Conservation (phyloP, 768 basidiomycete species). For the Leccinum fibrillosum region DNA sequence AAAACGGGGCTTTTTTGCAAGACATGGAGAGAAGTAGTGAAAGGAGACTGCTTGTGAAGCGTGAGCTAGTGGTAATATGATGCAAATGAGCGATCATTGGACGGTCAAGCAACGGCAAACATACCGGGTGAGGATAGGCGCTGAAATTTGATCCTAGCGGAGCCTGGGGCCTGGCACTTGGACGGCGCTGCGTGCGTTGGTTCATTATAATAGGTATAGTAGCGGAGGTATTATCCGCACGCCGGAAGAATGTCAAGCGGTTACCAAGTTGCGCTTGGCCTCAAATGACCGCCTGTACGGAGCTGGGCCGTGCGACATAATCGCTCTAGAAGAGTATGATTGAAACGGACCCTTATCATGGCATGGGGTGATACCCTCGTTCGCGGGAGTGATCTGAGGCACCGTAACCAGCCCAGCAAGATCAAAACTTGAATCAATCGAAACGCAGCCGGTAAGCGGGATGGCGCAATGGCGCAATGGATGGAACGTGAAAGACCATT, state of each 20-base stretch:
- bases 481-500: too few species aligned
- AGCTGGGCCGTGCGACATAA: background rate
- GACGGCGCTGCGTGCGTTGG: background rate
- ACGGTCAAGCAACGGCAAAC: conserved; percentile 6
- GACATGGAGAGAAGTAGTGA: conserved; percentile 12
- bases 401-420: background rate
- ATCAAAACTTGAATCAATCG: background rate
- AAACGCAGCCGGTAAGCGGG: background rate
- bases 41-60: background rate
- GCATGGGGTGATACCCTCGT: background rate
- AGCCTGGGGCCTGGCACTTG: conserved; percentile 9
- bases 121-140: background rate
- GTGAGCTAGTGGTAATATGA: background rate
- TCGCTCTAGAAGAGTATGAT: background rate
- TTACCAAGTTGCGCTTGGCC: background rate
- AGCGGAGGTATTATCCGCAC: conserved; percentile 6
- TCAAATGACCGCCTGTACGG: background rate
- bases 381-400: background rate
- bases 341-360: background rate
- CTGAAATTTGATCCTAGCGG: conserved; percentile 13
- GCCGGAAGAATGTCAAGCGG: background rate
- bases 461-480: too few species aligned
- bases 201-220: conserved; percentile 6
- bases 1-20: conserved; percentile 21
- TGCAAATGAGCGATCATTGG: conserved; percentile 14